Base-by-base conservation (phyloP, 2,329 filamentous ascomycete genomes). In the Phyllosticta ampelicida region DNA sequence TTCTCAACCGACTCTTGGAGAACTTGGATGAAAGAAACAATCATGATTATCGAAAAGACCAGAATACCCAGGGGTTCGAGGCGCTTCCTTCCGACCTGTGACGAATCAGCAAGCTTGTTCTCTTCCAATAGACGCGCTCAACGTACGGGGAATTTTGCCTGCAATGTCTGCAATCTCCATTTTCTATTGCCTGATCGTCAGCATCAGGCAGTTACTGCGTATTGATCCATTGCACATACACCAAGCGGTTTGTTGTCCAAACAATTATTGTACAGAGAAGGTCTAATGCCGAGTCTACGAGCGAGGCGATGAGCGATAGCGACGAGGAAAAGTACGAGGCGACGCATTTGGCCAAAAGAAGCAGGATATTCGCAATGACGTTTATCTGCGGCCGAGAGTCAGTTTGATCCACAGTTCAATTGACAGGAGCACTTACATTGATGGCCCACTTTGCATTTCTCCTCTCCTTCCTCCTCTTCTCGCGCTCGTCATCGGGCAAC, bases 11-110 rank as follows among this genome's bases (percentile, higher is more conserved):
- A 83, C 65, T 85, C 80, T 64, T 84, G 73, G 8, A 83, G 69
- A 51, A 86, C 82, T 63, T 85, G 81, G 8, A 80, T 67, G 62
- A 85, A 85, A 1, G 80, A 83, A 3, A 83, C 78, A 53, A 85
- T 75, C 82, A 85, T 85, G 61, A 73, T 56, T 11, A 53, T 20
- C 13, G 29, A 23, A 78, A 80, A 68, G 85, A 85, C 53, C 9
- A 85, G 73, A 51, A 85, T 83, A 1, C 82, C 82, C 8, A 85
- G 72, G 0, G 82, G 82, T 62, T 85, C 82, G 8, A 85, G 75
- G 9, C 82, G 76, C 52, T 65, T 65, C 8, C 70, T 65, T 6
- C 70, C 70, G 20, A 85, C 36, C 36, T 44, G 1, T 3, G 8
- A 8, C 3, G 2, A 2, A n/a, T 44, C 6, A 44, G 36, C 36